phyloP scores from a whole-genome alignment of 768 basidiomycete species.

The Lactarius akahatsu region DNA sequence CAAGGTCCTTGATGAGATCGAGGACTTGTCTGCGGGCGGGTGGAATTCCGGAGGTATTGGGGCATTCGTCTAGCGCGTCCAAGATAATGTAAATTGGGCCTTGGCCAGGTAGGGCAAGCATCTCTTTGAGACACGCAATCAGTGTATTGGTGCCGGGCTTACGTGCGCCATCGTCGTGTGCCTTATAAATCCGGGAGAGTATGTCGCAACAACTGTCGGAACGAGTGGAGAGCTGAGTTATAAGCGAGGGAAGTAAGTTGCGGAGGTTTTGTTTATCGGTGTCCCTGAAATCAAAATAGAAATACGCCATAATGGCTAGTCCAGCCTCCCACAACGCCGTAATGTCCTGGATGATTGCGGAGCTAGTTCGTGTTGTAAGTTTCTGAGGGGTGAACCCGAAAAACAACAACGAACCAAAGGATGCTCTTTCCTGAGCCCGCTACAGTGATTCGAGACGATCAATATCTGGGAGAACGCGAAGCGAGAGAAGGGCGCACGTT shows the following conservation, averaged over 20 bases:
- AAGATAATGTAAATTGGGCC: background rate
- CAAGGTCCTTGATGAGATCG: background rate
- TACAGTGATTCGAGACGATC: background rate
- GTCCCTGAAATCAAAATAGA: background rate
- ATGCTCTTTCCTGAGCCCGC: slow-evolving; percentile 1
- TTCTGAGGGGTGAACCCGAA: background rate
- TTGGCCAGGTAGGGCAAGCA: background rate
- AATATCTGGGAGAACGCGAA: background rate
- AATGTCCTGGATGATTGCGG: background rate
- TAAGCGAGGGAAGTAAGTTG: background rate
- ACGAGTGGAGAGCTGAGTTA: background rate
- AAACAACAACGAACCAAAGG: background rate
- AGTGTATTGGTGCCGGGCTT: background rate
- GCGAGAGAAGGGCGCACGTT: background rate
- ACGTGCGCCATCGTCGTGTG: background rate
- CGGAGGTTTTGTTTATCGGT: background rate
- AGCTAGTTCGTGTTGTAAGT: background rate
- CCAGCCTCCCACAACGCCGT: background rate
- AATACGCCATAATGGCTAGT: background rate
- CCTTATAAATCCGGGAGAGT: background rate
- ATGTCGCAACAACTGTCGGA: background rate
- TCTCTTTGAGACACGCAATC: background rate
- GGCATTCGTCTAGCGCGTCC: slow-evolving; percentile 10
- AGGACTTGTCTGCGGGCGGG: background rate
- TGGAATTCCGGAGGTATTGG: background rate